Evolutionary conservation across 768 basidiomycete genomes (phyloP).

Genomic region (Suillus tomentosus): DNA sequence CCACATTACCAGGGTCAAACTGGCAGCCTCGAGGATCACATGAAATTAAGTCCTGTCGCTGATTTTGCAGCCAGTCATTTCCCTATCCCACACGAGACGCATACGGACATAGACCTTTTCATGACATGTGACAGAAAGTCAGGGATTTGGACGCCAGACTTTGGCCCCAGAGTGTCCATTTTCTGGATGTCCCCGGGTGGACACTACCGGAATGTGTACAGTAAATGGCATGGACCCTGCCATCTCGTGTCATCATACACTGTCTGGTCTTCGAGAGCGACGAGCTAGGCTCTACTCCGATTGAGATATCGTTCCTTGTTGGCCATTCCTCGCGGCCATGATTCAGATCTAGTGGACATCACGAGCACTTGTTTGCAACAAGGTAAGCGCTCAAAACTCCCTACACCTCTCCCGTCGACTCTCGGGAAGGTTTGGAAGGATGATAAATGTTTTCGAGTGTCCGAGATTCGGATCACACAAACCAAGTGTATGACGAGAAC

Average conservation of each 20-base stretch:
- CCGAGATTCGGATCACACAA: too few species aligned
- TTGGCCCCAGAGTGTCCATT: too few species aligned
- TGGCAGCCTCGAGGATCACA: too few species aligned
- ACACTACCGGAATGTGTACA: background rate
- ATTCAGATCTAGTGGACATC: slow-evolving; percentile 28
- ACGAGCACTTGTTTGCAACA: background rate
- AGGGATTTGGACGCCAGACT: too few species aligned
- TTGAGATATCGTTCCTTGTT: slow-evolving; percentile 71
- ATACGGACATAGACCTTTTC: background rate
- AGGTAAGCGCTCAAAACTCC: slow-evolving; percentile 22
- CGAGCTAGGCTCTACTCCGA: slow-evolving; percentile 56
- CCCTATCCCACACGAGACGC: background rate
- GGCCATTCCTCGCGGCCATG: slow-evolving; percentile 86
- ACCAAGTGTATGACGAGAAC: too few species aligned
- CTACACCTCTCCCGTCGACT: slow-evolving; percentile 50
- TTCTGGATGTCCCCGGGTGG: background rate
- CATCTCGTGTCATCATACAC: too few species aligned
- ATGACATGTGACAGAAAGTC: background rate
- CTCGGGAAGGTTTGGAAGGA: slow-evolving; percentile 72
- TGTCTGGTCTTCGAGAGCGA: background rate
- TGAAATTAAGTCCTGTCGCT: too few species aligned
- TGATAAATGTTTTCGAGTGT: background rate
- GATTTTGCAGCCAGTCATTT: background rate
- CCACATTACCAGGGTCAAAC: too few species aligned
- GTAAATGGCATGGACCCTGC: background rate